A percentile compares a stretch with the other conserved stretches of the same genome.
These are phyloP conservation scores for Neurospora sp. DNA, from an alignment of 495 filamentous ascomycete genomes.

Conservation along the genomic window DNA sequence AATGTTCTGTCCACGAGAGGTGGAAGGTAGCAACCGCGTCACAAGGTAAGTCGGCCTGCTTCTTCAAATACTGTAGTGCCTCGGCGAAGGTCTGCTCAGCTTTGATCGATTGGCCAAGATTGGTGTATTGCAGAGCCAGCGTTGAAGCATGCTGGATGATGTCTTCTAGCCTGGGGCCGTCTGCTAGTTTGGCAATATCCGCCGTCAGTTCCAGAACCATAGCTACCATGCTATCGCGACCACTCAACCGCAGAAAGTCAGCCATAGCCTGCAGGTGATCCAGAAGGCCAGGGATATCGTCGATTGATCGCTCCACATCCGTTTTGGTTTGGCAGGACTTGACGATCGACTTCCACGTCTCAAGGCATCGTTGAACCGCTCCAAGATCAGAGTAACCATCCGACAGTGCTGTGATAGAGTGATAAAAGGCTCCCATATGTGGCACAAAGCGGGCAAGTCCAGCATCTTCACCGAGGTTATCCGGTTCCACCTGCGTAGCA, in stretches of 20 bases:
- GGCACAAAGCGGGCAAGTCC: conserved; percentile 41
- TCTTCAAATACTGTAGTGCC: conserved; percentile 34
- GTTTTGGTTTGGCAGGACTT: conserved; percentile 36
- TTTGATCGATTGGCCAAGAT: conserved; percentile 66
- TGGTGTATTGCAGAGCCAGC: conserved; percentile 62
- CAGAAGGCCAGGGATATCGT: conserved; percentile 50
- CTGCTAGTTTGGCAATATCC: conserved; percentile 46
- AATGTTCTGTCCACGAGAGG: conserved; percentile 64
- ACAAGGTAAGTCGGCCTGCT: conserved; percentile 4
- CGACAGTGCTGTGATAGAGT: conserved; percentile 44
- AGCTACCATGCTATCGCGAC: conserved; percentile 37
- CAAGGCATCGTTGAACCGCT: conserved; percentile 38
- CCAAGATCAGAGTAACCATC: conserved; percentile 36
- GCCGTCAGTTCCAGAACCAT: conserved; percentile 37
- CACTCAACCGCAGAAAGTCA: conserved; percentile 71
- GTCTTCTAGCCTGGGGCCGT: conserved; percentile 40
- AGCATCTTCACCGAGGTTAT: conserved; percentile 40
- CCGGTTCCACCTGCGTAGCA: conserved; percentile 18
- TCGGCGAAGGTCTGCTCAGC: conserved; percentile 55
- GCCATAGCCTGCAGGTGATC: conserved; percentile 56
- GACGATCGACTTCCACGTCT: conserved; percentile 43
- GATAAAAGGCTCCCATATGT: conserved; percentile 49
- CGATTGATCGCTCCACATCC: conserved; percentile 46
- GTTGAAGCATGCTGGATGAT: conserved; percentile 47
- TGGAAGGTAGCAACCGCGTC: conserved; percentile 46